Percentiles rank a stretch among this genome's conserved stretches.
These are phyloP conservation scores for Phaeosphaeriaceae sp. DNA, from an alignment of 2,329 filamentous ascomycete genomes.

Conservation along the genomic window DNA sequence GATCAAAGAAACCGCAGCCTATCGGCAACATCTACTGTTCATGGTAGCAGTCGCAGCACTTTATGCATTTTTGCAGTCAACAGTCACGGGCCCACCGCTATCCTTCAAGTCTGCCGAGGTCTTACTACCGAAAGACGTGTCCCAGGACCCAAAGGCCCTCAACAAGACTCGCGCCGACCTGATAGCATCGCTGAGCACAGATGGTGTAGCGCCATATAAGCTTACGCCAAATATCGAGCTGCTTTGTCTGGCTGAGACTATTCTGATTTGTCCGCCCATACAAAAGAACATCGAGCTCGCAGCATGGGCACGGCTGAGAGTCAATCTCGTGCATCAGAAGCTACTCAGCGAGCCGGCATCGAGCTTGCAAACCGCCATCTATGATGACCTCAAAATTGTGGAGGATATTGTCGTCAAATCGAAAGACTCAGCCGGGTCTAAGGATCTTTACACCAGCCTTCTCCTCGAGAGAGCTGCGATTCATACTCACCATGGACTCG, in stretches of 20 bases:
- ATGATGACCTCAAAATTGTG: constrained; percentile 64
- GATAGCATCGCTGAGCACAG: constrained; percentile 73
- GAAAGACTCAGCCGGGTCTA: constrained; percentile 22
- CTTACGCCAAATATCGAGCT: constrained; percentile 85
- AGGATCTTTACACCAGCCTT: constrained; percentile 64
- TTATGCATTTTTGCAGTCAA: constrained; percentile 82
- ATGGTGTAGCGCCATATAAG: constrained; percentile 86
- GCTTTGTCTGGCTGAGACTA: constrained; percentile 75
- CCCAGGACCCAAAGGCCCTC: constrained; percentile 42
- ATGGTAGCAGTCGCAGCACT: constrained; percentile 73
- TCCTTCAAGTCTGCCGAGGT: constrained; percentile 60
- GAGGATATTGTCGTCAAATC: constrained; percentile 50
- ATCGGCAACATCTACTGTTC: constrained; percentile 53
- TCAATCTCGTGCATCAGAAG: constrained; percentile 76
- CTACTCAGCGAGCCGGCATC: constrained; percentile 69
- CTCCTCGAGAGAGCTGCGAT: constrained; percentile 83
- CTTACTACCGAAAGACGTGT: constrained; percentile 59
- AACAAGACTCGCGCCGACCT: constrained; percentile 60
- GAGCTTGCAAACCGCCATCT: constrained; percentile 66
- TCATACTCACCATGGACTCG: constrained; percentile 82
- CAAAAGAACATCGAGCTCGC: constrained; percentile 54
- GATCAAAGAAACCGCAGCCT: constrained; percentile 42
- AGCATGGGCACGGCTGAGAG: constrained; percentile 71
- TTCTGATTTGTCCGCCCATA: constrained; percentile 59
- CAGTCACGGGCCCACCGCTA: constrained; percentile 87